These are phyloP conservation scores for Mucor circinelloides DNA, from an alignment of 371 early-diverging fungal genomes.

Conservation along the genomic window DNA sequence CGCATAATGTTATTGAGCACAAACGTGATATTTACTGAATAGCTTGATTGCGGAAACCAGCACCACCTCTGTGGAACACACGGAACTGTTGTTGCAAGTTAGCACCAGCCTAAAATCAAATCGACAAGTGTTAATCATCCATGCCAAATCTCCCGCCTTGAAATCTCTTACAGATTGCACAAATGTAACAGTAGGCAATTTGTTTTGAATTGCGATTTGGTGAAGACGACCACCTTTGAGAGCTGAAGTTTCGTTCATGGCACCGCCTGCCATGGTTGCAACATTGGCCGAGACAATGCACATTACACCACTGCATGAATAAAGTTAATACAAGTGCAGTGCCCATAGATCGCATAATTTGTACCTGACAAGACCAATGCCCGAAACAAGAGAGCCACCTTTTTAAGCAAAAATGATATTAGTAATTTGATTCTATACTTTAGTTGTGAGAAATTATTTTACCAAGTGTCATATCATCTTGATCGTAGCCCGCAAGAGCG, in stretches of 20 bases:
- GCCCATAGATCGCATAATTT: not conserved
- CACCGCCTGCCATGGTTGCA: conserved; percentile 71
- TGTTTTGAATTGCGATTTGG: conserved; percentile 63
- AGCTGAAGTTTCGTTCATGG: conserved; percentile 65
- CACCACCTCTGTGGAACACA: conserved; percentile 77
- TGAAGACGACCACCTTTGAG: conserved; percentile 58
- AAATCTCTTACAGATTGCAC: conserved; percentile 56
- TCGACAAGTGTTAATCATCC: not conserved
- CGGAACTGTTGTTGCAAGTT: conserved; percentile 74
- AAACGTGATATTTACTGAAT: conserved; percentile 41
- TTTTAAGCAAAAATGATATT: not conserved
- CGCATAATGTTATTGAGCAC: not conserved
- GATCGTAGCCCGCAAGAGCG: conserved; percentile 69
- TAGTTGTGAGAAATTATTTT: not conserved
- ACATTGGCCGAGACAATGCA: conserved; percentile 70
- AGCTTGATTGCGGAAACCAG: conserved; percentile 68
- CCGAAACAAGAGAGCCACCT: conserved; percentile 71
- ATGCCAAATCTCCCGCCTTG: not conserved
- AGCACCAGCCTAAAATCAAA: conserved; percentile 64
- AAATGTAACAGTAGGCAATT: conserved; percentile 62
- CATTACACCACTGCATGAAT: conserved; percentile 58
- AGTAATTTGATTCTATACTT: not conserved
- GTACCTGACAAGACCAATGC: conserved; percentile 77
- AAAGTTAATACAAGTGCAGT: not conserved
- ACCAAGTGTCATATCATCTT: conserved; percentile 72